Evolutionary conservation across 2,329 filamentous ascomycete genomes (phyloP), one percentile per base, ranked within the genome.

Genomic region (Emericellopsis cladophorae): DNA sequence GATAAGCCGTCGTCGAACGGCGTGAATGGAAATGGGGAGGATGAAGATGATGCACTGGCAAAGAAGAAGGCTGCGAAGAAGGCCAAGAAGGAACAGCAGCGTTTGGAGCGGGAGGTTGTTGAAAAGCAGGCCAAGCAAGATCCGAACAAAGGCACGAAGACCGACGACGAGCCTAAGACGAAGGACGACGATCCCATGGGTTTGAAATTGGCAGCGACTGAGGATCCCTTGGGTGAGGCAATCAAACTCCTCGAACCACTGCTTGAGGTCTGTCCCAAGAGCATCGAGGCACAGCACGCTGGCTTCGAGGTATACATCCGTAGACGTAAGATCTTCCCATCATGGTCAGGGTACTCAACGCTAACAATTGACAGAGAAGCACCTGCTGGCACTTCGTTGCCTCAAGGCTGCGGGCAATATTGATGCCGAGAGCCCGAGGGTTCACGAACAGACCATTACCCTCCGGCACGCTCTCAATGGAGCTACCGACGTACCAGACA

Each of bases 261-360:
- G 51, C 70, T 98, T 44, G 82, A 95, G 58, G 82, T 81, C 54
- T 89, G 80, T 53, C 81, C 88, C 2, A 77, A 83, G 65, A 84
- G 79, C 55, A 75, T 94, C 37, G 79, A 92, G 46, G 84, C 76
- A 18, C 92, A 98, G 62, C 72, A 81, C 48, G 76, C 81, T 40
- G 92, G 88, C 5, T 96, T 95, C 52, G 89, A 96, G 64, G 82
- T 98, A 15, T 89, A 86, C 56, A 70, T 93, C 44, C 74, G 88
- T 54, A 74, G 82, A 66, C 79, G 88, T 94, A 76, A 70, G 80
- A 66, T 21, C 14, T 14, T 2, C 23, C 5, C 10, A 10, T n/a
- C 10, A 15, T 24, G 15, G 15, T 31, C 14, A 15, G 7, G 5
- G 11, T 33, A 16, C 22, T 29, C 16, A 6, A 16, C 29, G 34